A percentile compares a stretch with the other conserved stretches of the same genome.
phyloP scores from a whole-genome alignment of 768 basidiomycete genomes.

The Hydnum rufescens region DNA sequence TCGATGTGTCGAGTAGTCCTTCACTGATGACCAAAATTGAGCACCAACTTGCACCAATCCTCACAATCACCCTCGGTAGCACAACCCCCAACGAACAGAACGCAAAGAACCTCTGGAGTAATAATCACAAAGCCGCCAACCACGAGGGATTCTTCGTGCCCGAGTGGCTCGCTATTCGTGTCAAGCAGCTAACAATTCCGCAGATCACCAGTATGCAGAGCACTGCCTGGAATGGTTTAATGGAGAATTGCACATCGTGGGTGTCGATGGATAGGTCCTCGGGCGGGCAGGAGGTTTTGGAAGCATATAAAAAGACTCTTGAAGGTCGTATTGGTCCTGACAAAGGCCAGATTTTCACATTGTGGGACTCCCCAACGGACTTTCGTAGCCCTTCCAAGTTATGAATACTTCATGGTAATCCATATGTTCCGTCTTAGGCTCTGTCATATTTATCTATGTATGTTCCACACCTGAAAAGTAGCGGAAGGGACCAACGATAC shows the following conservation, averaged over 20 bases:
- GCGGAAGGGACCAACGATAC: too few relatives aligned
- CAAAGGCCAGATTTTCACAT: constrained; percentile 40
- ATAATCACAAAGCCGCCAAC: too few relatives aligned
- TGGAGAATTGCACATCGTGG: constrained; percentile 37
- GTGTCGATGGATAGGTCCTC: constrained; percentile 29
- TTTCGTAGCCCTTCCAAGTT: too few relatives aligned
- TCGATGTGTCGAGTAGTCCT: constrained; percentile 43
- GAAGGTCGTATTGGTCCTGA: constrained; percentile 32
- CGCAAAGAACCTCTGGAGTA: too few relatives aligned
- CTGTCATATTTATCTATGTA: too few relatives aligned
- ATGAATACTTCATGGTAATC: too few relatives aligned
- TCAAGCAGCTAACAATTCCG: constrained; percentile 24
- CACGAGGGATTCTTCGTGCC: constrained; percentile 51
- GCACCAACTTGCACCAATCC: constrained; percentile 21
- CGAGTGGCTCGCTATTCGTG: constrained; percentile 42
- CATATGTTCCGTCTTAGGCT: too few relatives aligned
- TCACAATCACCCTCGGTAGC: constrained; percentile 19
- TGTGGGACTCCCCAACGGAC: too few relatives aligned
- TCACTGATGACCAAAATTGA: constrained; percentile 26
- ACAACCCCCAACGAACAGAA: constrained; percentile 39
- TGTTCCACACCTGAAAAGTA: too few relatives aligned
- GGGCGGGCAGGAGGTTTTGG: constrained; percentile 27
- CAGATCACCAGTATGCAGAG: constrained; percentile 33
- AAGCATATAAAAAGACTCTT: constrained; percentile 28
- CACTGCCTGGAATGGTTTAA: constrained; percentile 37